phyloP scores from a whole-genome alignment of 2,329 filamentous ascomycete species.

The Fusarium chlamydosporum region DNA sequence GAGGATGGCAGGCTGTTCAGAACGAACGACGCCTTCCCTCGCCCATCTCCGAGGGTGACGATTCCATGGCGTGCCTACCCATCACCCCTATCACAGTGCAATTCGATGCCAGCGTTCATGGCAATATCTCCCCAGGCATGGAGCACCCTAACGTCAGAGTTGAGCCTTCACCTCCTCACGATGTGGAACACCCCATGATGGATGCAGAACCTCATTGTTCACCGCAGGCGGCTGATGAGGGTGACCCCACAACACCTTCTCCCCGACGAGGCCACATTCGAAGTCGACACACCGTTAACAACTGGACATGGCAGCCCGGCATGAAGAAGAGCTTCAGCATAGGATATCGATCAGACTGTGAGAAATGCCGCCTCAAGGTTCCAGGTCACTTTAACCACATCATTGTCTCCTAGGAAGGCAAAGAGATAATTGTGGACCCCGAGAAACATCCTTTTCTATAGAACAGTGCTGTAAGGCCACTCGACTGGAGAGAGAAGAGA shows the following conservation, averaged over 20 bases:
- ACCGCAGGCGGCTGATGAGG: constrained; percentile 50
- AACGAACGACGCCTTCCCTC: constrained; percentile 70
- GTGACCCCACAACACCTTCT: constrained; percentile 61
- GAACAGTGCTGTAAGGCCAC: constrained; percentile 49
- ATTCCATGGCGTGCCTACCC: constrained; percentile 59
- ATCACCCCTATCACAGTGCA: constrained; percentile 53
- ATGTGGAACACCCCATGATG: constrained; percentile 60
- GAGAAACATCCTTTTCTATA: constrained; percentile 41
- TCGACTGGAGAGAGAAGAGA: constrained; percentile 40
- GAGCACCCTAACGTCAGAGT: constrained; percentile 31
- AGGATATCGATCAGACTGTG: constrained; percentile 82
- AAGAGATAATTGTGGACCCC: constrained; percentile 50
- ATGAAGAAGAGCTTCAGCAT: constrained; percentile 82
- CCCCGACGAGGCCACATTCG: constrained; percentile 70
- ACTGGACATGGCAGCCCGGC: constrained; percentile 72
- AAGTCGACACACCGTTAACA: constrained; percentile 71
- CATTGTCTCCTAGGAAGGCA: constrained; percentile 69
- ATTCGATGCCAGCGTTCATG: constrained; percentile 54
- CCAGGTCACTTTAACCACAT: constrained; percentile 88
- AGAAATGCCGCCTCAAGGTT: constrained; percentile 80
- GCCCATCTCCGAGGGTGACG: constrained; percentile 71
- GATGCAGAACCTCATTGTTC: constrained; percentile 53
- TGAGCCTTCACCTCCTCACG: constrained; percentile 52
- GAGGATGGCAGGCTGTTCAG: constrained; percentile 67
- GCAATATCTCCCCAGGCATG: constrained; percentile 52